A percentile compares a stretch with the other conserved stretches of the same genome.
phyloP scores from a whole-genome alignment of 2,329 filamentous ascomycete species.

The Penicillium sp. region DNA sequence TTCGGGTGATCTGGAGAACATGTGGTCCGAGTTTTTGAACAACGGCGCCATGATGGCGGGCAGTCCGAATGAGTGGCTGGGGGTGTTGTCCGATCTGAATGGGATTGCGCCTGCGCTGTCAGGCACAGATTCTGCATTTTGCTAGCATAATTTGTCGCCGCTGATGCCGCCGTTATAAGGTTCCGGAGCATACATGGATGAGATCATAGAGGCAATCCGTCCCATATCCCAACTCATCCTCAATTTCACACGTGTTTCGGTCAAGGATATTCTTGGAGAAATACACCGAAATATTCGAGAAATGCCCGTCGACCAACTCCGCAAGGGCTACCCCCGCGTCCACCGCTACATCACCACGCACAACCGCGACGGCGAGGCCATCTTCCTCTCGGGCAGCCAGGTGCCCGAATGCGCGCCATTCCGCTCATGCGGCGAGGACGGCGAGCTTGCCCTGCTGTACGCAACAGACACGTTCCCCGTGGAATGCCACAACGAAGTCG shows the following conservation, averaged over 20 bases:
- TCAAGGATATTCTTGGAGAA: no score
- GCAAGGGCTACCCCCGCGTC: slow-evolving; percentile 27
- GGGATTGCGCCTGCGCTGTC: slow-evolving; percentile 13
- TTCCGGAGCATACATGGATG: neutral
- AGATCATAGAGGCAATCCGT: slow-evolving; percentile 7
- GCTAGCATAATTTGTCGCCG: neutral
- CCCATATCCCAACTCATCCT: no score
- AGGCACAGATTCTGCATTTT: neutral
- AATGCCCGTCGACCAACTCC: slow-evolving; percentile 9
- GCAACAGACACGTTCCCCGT: slow-evolving; percentile 26
- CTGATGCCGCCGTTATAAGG: neutral
- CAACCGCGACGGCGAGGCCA: slow-evolving; percentile 31
- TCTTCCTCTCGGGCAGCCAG: slow-evolving; percentile 32
- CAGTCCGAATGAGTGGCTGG: slow-evolving; percentile 27
- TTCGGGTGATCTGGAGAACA: slow-evolving; percentile 24
- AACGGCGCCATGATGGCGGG: slow-evolving; percentile 21
- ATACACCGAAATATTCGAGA: no score
- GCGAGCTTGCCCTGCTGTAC: slow-evolving; percentile 29
- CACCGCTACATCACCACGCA: slow-evolving; percentile 39
- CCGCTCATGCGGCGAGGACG: slow-evolving; percentile 24
- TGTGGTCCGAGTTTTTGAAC: slow-evolving; percentile 31
- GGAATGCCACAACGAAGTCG: slow-evolving; percentile 27
- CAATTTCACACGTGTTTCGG: no score
- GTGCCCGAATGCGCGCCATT: slow-evolving; percentile 31
- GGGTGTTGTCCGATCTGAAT: slow-evolving; percentile 26